Conservation (phyloP, 805 yeast species). For the Myxozyma mucilagina region DNA sequence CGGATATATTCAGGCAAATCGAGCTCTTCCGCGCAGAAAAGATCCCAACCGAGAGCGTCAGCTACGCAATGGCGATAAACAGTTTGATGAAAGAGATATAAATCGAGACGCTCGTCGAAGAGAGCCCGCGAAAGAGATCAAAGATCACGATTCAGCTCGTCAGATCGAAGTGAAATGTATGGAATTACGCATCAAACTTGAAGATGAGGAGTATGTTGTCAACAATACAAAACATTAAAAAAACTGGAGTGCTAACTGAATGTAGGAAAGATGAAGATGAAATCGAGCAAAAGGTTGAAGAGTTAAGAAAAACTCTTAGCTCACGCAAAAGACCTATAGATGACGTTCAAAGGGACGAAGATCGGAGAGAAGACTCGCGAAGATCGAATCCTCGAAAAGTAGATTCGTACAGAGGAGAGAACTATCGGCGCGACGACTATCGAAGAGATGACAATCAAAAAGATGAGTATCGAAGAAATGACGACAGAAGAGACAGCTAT, state of each 20-base stretch:
- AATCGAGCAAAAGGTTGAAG: constrained; percentile 29
- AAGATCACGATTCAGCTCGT: constrained; percentile 29
- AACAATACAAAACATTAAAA: background rate
- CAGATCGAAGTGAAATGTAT: constrained; percentile 34
- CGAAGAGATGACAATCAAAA: background rate
- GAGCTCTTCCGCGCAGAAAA: constrained; percentile 23
- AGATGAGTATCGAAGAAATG: too few relatives aligned
- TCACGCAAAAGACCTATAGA: background rate
- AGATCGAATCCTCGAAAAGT: background rate
- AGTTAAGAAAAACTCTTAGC: constrained; percentile 18
- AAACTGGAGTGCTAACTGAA: background rate
- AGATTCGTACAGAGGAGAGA: background rate
- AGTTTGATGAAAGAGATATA: constrained; percentile 15
- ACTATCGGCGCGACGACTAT: background rate
- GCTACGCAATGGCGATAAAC: constrained; percentile 6
- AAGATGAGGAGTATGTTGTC: constrained; percentile 29
- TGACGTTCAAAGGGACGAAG: background rate
- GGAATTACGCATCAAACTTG: constrained; percentile 33
- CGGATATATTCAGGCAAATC: constrained; percentile 36
- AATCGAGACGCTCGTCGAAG: constrained; percentile 11
- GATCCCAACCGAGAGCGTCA: background rate
- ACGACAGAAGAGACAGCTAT: too few relatives aligned
- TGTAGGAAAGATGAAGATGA: constrained; percentile 30
- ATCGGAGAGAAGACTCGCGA: background rate
- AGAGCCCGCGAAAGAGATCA: constrained; percentile 21